Percentiles rank a stretch among this genome's conserved stretches.
These are phyloP conservation scores for Metschnikowia orientalis DNA, from an alignment of 805 yeast genomes.

Conservation along the genomic window DNA sequence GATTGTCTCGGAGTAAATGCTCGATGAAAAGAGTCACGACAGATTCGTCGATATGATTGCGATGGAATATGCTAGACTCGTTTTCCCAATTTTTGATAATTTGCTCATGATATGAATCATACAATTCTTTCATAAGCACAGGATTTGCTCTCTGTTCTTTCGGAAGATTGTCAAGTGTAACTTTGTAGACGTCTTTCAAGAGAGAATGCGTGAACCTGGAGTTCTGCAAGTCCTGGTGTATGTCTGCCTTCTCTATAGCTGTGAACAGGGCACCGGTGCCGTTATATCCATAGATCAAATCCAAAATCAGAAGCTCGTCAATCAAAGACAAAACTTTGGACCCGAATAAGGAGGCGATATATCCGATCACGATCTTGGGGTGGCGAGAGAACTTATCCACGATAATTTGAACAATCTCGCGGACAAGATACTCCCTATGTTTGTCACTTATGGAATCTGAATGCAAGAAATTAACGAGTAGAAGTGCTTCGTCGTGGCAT, in stretches of 20 bases:
- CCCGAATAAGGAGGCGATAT: conserved; percentile 28
- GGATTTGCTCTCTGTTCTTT: conserved; percentile 14
- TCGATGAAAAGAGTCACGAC: conserved; percentile 23
- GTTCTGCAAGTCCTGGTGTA: conserved; percentile 26
- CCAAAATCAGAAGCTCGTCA: conserved; percentile 25
- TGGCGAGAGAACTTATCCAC: conserved; percentile 25
- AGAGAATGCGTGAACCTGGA: conserved; percentile 19
- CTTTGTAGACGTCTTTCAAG: conserved; percentile 25
- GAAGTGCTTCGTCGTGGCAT: conserved; percentile 31
- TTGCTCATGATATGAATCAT: conserved; percentile 18
- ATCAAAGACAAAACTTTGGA: conserved; percentile 19
- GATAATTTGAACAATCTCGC: conserved; percentile 32
- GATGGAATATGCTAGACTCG: conserved; percentile 11
- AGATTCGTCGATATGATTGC: conserved; percentile 15
- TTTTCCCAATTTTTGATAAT: conserved; percentile 1
- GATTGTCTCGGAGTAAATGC: conserved; percentile 22
- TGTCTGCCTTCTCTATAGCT: conserved; percentile 26
- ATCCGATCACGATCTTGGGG: conserved; percentile 36
- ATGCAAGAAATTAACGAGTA: conserved; percentile 30
- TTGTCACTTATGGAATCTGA: conserved; percentile 16
- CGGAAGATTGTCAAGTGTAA: conserved; percentile 18
- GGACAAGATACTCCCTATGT: conserved; percentile 22
- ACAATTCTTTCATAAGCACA: conserved; percentile 20
- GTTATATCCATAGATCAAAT: conserved; percentile 22
- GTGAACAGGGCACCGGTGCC: conserved; percentile 15